These are phyloP conservation scores for Camelina hispida DNA, from an alignment of 345 rosid species.

Conservation along the genomic window DNA sequence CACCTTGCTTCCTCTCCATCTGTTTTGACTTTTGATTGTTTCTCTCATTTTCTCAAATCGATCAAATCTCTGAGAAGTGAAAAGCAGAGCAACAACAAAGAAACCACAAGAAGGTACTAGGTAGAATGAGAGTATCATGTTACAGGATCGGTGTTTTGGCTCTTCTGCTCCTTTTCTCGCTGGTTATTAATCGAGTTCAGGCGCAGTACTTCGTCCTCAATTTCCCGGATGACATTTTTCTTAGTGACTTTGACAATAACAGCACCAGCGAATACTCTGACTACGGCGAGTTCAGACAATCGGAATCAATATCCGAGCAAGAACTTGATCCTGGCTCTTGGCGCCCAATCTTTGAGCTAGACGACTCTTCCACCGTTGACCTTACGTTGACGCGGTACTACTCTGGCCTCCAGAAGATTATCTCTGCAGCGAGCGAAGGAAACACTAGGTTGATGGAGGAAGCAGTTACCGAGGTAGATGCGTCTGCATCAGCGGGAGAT, in stretches of 20 bases:
- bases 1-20: too few species aligned
- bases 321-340: conserved; percentile 93
- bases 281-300: conserved; percentile 77
- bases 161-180: too few species aligned
- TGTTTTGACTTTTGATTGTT: too few species aligned
- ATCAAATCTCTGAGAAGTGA: too few species aligned
- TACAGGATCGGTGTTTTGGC: too few species aligned
- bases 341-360: conserved; percentile 85
- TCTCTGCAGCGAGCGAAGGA: conserved; percentile 56
- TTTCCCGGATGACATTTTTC: too few species aligned
- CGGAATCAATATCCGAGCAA: conserved; percentile 65
- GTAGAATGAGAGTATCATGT: too few species aligned
- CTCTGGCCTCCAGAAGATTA: conserved; percentile 59
- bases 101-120: too few species aligned
- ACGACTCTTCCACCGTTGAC: conserved; percentile 25
- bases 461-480: conserved; percentile 65
- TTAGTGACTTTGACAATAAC: conserved; percentile 46
- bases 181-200: too few species aligned
- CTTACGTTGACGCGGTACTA: conserved; percentile 50
- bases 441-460: conserved; percentile 69
- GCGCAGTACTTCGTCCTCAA: too few species aligned
- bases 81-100: too few species aligned
- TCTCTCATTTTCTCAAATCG: too few species aligned
- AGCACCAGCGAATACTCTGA: conserved; percentile 42
- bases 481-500: conserved; percentile 53